Conservation (phyloP, 2,329 filamentous ascomycete species). For the Talaromyces piceae region DNA sequence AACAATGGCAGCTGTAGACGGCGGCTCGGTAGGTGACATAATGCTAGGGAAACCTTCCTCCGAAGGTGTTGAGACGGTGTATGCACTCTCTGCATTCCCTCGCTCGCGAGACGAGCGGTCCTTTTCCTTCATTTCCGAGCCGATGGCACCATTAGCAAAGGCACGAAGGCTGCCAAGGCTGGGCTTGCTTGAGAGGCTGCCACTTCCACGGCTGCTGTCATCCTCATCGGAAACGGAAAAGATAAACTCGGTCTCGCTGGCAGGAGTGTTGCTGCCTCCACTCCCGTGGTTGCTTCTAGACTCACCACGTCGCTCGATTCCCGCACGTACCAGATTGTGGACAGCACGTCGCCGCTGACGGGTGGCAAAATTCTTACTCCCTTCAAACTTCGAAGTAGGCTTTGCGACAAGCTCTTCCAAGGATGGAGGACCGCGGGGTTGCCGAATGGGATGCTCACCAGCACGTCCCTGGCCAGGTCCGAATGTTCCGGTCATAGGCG, state of each 20-base stretch:
- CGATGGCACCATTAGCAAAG: slow-evolving; percentile 75
- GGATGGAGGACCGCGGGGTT: slow-evolving; percentile 84
- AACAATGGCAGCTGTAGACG: slow-evolving; percentile 34
- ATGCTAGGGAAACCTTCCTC: slow-evolving; percentile 48
- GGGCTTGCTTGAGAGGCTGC: slow-evolving; percentile 70
- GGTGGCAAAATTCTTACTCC: slow-evolving; percentile 92
- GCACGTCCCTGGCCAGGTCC: slow-evolving; percentile 88
- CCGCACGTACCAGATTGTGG: slow-evolving; percentile 83
- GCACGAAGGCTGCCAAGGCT: slow-evolving; percentile 69
- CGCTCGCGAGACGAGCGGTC: slow-evolving; percentile 47
- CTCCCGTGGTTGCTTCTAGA: slow-evolving; percentile 58
- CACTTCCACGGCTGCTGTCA: slow-evolving; percentile 65
- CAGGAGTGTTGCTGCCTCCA: slow-evolving; percentile 75
- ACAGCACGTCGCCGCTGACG: slow-evolving; percentile 88
- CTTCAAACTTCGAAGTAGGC: slow-evolving; percentile 87
- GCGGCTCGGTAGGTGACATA: slow-evolving; percentile 24
- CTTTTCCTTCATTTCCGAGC: slow-evolving; percentile 77
- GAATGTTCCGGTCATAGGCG: slow-evolving; percentile 76
- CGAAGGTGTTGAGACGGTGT: slow-evolving; percentile 47
- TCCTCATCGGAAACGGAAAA: slow-evolving; percentile 66
- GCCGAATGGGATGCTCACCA: slow-evolving; percentile 87
- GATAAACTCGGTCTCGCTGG: slow-evolving; percentile 68
- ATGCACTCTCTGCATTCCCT: slow-evolving; percentile 46
- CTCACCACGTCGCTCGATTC: slow-evolving; percentile 70
- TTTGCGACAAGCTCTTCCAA: slow-evolving; percentile 85